Base-by-base conservation (phyloP, 352 stramenopile genomes). In the Pythium myriotylum region DNA sequence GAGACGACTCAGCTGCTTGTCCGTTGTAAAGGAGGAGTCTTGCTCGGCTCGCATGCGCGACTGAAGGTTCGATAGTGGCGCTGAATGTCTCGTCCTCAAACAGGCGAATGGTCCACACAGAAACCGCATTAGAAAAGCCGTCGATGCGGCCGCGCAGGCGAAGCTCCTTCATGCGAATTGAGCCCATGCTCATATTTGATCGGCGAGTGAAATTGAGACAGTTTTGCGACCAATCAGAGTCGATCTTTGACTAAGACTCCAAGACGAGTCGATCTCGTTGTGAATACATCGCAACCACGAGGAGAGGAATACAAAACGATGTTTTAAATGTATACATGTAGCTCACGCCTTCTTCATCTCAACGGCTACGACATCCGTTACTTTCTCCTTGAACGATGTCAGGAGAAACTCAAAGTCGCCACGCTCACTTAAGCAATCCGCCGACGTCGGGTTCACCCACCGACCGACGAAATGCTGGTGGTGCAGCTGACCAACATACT, bases 71-170 rank as follows among this genome's bases (percentile, higher is more conserved):
- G 40, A 59, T 59, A 5, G 35, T 35, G 14, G 52, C 37, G 5
- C 23, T 50, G 24, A 59, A 14, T 16, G 52, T 59, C 52, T 59
- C 52, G 39, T 59, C 52, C 1, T 50, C 52, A 20, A 40, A 50
- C 3, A 59, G 22, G 8, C 23, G 52, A 2, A 59, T 7, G 10
- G 23, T 39, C 52, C 52, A 59, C 26, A 10, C 37, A 16, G 23
- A 27, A 4, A 46, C n/a, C 9, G 3, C 20, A 12, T 55, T 32
- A 4, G 17, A 55, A 13, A 50, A 59, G 37, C 37, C 52, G 3
- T 32, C 52, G 24, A 59, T 40, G 3, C 23, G 37, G 1, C 52
- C 52, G 39, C 37, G 37, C 49, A 46, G n/a, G 17, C 32, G 32
- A 20, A 55, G 43, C 29, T 55, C 49, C 16, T 20, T 35, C 29